Base-by-base conservation (phyloP, 2,329 filamentous ascomycete genomes). In the Nothomitra cinnamomea region DNA sequence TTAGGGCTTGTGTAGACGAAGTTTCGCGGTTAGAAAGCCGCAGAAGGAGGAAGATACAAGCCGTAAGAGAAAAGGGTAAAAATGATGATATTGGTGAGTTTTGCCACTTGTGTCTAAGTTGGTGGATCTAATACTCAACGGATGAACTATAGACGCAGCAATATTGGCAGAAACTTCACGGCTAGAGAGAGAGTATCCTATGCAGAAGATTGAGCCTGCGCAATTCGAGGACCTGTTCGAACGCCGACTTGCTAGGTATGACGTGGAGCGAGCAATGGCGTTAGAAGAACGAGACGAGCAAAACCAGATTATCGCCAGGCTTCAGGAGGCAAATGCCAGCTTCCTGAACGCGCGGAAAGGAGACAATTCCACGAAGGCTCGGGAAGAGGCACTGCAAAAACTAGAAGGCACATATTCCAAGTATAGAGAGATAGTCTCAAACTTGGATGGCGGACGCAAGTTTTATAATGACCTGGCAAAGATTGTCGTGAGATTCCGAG, bases 401-500 rank as follows among this genome's bases (percentile, higher is more conserved):
- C 72, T 98, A 8, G 90, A 96, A 66, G 88, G 85, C 58, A 90
- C 87, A 0, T 96, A 94, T 65, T 81, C 88, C 67, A 94, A 90
- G 68, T 96, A 96, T 72, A 95, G 95, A 69, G 90, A 98, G 65
- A 87, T 96, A 54, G 80, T 95, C 55, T 86, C 79, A 58, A 95
- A 96, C 63, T 75, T 95, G 2, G 90, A 96, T 59, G 86, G 85
- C 0, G 92, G 87, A 0, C 76, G 90, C 53, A 95, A 92, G 65
- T 98, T 98, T 65, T 98, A 96, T 71, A 98, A 98, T 60, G 89
- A 96, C 63, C 75, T 98, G 3, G 86, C 85, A 48, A 86, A 84
- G 67, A 88, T 96, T 57, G 85, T 95, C 0, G 83, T 80, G 38
- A 75, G 82, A 8, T 96, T 95, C 65, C 76, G 88, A 17, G 90